These are phyloP conservation scores for Starmerella tilneyi DNA, from an alignment of 805 yeast species.

Conservation along the genomic window DNA sequence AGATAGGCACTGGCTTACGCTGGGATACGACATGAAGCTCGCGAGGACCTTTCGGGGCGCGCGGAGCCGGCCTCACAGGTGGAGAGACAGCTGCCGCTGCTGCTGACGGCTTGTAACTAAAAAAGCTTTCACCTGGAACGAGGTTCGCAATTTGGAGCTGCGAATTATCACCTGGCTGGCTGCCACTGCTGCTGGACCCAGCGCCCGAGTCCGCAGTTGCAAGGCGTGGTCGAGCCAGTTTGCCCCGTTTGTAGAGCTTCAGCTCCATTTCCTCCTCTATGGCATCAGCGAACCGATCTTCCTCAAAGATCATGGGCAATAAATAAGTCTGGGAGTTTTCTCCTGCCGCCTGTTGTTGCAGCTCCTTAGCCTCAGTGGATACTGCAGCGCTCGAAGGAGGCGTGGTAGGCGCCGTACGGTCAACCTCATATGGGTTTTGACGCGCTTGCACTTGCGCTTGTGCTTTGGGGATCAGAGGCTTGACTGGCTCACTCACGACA, in stretches of 20 bases:
- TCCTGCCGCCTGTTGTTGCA: background rate
- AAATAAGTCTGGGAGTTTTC: constrained; percentile 20
- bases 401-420: background rate
- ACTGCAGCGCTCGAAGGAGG: background rate
- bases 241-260: constrained; percentile 22
- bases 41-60: constrained; percentile 18
- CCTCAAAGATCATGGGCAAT: constrained; percentile 35
- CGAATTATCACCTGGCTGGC: constrained; percentile 14
- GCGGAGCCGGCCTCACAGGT: constrained; percentile 24
- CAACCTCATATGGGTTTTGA: constrained; percentile 1
- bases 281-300: constrained; percentile 34
- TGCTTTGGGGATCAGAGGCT: background rate
- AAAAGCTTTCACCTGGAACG: constrained; percentile 22
- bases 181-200: constrained; percentile 1
- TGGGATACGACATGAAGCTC: constrained; percentile 4
- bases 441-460: background rate
- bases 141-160: constrained; percentile 19
- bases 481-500: constrained; percentile 10
- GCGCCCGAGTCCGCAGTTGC: background rate
- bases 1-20: constrained; percentile 21
- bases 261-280: constrained; percentile 32
- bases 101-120: constrained; percentile 22
- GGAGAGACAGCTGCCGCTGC: constrained; percentile 23
- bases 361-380: background rate
- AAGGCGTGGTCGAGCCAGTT: background rate